Evolutionary conservation across 2,329 filamentous ascomycete species (phyloP).

Genomic region (Rutstroemia sydowiana): DNA sequence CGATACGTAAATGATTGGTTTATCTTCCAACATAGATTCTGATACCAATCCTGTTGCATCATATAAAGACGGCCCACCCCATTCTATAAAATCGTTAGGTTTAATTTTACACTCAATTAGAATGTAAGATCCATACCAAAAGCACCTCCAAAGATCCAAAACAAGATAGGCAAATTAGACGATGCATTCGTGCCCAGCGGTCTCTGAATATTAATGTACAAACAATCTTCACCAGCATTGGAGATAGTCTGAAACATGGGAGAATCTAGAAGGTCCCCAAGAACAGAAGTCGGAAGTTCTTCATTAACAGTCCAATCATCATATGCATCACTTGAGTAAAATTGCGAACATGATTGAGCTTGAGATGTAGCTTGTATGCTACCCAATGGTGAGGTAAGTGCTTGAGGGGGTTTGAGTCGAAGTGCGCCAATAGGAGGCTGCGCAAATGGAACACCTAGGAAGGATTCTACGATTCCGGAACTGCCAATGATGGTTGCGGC

Average conservation of each 20-base stretch:
- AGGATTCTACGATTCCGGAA: slow-evolving; percentile 49
- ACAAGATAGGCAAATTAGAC: slow-evolving; percentile 57
- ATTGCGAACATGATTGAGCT: slow-evolving; percentile 64
- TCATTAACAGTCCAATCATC: slow-evolving; percentile 32
- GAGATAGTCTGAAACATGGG: slow-evolving; percentile 50
- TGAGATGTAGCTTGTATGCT: slow-evolving; percentile 51
- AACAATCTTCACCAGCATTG: slow-evolving; percentile 55
- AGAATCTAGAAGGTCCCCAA: slow-evolving; percentile 45
- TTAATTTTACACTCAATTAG: too few relatives aligned
- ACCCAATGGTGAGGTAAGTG: slow-evolving; percentile 49
- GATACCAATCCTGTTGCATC: slow-evolving; percentile 42
- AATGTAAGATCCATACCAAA: too few relatives aligned
- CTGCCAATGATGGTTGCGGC: slow-evolving; percentile 14
- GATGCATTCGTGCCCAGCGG: slow-evolving; percentile 47
- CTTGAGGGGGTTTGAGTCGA: slow-evolving; percentile 62
- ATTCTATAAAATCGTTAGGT: too few relatives aligned
- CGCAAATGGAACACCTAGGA: slow-evolving; percentile 67
- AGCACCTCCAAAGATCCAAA: slow-evolving; percentile 66
- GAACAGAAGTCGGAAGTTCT: slow-evolving; percentile 33
- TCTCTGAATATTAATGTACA: slow-evolving; percentile 53
- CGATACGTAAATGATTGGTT: slow-evolving; percentile 67
- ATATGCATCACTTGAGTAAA: slow-evolving; percentile 53
- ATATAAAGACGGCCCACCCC: slow-evolving; percentile 45
- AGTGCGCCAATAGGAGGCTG: slow-evolving; percentile 58
- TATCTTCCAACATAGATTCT: slow-evolving; percentile 39